phyloP scores from a whole-genome alignment of 2,329 filamentous ascomycete genomes.

The Fusarium guadeloupense region DNA sequence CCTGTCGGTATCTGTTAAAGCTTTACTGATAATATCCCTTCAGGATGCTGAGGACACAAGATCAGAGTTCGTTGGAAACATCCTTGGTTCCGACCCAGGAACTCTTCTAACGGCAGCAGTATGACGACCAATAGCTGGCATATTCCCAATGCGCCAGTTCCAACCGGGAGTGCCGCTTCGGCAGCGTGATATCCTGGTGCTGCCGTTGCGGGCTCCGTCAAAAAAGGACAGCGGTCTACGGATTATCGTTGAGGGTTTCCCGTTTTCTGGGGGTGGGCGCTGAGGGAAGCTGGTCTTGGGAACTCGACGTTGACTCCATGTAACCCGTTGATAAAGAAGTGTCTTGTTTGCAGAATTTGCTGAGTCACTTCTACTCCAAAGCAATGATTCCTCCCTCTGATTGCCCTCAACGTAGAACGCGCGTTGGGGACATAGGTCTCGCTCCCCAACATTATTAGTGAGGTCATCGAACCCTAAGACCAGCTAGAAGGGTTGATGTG shows the following conservation, averaged over 20 bases:
- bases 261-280: not conserved
- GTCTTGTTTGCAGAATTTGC: no score
- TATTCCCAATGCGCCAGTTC: not conserved
- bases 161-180: not conserved
- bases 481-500: no score
- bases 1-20: not conserved
- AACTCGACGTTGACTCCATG: not conserved
- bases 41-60: not conserved
- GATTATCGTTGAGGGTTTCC: not conserved
- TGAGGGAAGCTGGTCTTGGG: not conserved
- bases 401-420: no score
- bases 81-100: not conserved
- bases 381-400: no score
- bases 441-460: no score
- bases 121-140: not conserved
- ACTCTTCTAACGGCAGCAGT: conserved; percentile 2
- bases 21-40: conserved; percentile 2
- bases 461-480: no score
- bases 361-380: no score
- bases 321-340: not conserved
- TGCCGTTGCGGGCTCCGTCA: not conserved
- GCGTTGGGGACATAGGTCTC: no score
- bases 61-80: not conserved
- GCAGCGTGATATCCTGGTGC: not conserved
- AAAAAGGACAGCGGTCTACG: not conserved